phyloP scores from a whole-genome alignment of 2,329 filamentous ascomycete genomes.

The Aschersonia sp. region DNA sequence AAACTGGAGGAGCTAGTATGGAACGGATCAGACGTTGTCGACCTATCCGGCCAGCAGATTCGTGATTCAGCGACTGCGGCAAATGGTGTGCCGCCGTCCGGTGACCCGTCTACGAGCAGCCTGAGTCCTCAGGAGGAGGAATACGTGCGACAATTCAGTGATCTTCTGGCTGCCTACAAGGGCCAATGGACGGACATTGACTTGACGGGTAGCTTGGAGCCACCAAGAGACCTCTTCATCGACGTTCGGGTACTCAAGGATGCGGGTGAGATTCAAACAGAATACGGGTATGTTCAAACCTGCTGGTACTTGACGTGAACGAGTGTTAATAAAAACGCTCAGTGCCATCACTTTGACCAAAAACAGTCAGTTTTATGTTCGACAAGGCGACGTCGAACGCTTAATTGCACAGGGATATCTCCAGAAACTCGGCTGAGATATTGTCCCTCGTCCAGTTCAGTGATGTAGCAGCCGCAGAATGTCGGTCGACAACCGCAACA shows the following conservation, averaged over 20 bases:
- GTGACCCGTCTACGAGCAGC: conserved; percentile 50
- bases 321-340: conserved; percentile 2
- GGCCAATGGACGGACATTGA: conserved; percentile 98
- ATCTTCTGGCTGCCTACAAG: conserved; percentile 90
- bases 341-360: conserved; percentile 93
- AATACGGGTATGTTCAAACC: conserved; percentile 58
- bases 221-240: conserved; percentile 90
- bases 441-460: background rate
- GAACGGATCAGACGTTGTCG: conserved; percentile 73
- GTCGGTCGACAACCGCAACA: too few species aligned
- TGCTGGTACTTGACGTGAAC: background rate
- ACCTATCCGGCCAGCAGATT: conserved; percentile 46
- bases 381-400: conserved; percentile 88
- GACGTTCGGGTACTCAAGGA: conserved; percentile 93
- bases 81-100: conserved; percentile 19
- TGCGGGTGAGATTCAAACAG: conserved; percentile 95
- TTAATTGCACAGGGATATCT: conserved; percentile 90
- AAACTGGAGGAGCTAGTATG: conserved; percentile 90
- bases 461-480: too few species aligned
- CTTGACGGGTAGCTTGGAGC: conserved; percentile 82
- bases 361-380: conserved; percentile 95
- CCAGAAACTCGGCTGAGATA: conserved; percentile 64
- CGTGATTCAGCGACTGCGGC: conserved; percentile 19
- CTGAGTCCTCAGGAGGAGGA: conserved; percentile 93
- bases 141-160: conserved; percentile 82